Evolutionary conservation across 768 basidiomycete genomes (phyloP).

Genomic region (Coprinopsis cinerea): DNA sequence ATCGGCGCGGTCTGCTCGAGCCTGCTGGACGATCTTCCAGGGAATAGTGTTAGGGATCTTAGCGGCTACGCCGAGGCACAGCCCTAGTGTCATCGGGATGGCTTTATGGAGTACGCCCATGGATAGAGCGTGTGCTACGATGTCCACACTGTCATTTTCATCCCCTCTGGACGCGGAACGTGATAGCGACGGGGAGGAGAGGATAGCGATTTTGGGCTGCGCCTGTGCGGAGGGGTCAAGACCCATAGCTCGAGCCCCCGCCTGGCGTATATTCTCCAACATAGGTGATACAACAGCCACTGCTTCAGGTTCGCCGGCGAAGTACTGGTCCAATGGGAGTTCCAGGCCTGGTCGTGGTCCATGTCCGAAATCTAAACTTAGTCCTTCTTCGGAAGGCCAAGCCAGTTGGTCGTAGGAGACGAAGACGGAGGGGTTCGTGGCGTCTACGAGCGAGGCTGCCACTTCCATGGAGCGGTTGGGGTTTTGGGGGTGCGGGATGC

Average conservation of each 20-base stretch:
- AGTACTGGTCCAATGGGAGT: constrained; percentile 29
- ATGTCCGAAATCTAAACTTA: too few species aligned
- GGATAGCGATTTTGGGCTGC: constrained; percentile 65
- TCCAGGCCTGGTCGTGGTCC: constrained; percentile 19
- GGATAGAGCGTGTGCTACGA: constrained; percentile 54
- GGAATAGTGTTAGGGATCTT: constrained; percentile 48
- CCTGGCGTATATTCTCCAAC: constrained; percentile 50
- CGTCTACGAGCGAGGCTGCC: constrained; percentile 56
- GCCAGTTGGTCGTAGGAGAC: constrained; percentile 40
- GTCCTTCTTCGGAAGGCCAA: too few species aligned
- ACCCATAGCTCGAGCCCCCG: constrained; percentile 55
- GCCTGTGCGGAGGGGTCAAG: constrained; percentile 57
- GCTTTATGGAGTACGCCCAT: constrained; percentile 72
- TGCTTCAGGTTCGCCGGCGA: constrained; percentile 22
- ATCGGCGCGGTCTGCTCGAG: constrained; percentile 12
- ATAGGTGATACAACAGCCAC: constrained; percentile 20
- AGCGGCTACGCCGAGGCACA: constrained; percentile 63
- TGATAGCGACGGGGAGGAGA: constrained; percentile 28
- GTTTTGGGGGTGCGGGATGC: constrained; percentile 1
- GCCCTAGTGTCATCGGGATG: constrained; percentile 66
- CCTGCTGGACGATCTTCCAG: constrained; percentile 39
- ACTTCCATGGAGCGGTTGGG: constrained; percentile 13
- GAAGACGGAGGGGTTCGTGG: constrained; percentile 72
- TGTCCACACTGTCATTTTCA: constrained; percentile 32
- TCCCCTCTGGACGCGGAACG: constrained; percentile 14